Evolutionary conservation across 768 basidiomycete genomes (phyloP), one percentile per base, ranked within the genome.

Genomic region (Termitomyces sp.): DNA sequence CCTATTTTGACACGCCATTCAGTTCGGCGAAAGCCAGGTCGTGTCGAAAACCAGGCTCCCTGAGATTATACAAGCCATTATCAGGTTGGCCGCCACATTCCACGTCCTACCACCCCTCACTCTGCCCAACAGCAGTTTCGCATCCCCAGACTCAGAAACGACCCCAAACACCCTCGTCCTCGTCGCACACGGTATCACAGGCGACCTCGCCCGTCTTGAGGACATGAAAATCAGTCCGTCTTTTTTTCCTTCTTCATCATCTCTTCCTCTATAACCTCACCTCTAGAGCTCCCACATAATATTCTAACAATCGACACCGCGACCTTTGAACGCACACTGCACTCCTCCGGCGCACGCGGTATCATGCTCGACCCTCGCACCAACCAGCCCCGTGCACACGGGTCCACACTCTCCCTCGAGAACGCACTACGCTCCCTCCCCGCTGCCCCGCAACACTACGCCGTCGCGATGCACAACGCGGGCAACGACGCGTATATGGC

Each of bases 21-120:
- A 92, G 90, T 92, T 90, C 66, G 91, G 88, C 27, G 86, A 91
- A 55, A 89, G 85, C 63, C 88, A 90, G 67, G 72, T 87, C 36
- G 73, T 83, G 18, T 68, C 84, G 24, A 92, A 86, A 68, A 64
- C 74, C n/a, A 87, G 84, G 63, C 71, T 91, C n/a, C 78, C 87
- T 0, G 79, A 85, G 54, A 79, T 92, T 49, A 77, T 92, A 3
- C 86, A 88, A 63, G 86, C 87, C 18, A 69, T 88, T 56, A 80
- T 92, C 63, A 89, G 86, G 88, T 86, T 68, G 56, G 20, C 18
- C 26, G 18, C 9, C 6, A 41, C 22, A 39, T 59, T 12, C n/a
- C 42, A 22, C 5, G n/a, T 6, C 29, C 14, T 48, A 13, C 6
- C 41, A 47, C 12, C 22, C n/a, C 20, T 60, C 18, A 47, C 50